Evolutionary conservation across 352 stramenopile species (phyloP).

Genomic region (Phytophthora syringae): DNA sequence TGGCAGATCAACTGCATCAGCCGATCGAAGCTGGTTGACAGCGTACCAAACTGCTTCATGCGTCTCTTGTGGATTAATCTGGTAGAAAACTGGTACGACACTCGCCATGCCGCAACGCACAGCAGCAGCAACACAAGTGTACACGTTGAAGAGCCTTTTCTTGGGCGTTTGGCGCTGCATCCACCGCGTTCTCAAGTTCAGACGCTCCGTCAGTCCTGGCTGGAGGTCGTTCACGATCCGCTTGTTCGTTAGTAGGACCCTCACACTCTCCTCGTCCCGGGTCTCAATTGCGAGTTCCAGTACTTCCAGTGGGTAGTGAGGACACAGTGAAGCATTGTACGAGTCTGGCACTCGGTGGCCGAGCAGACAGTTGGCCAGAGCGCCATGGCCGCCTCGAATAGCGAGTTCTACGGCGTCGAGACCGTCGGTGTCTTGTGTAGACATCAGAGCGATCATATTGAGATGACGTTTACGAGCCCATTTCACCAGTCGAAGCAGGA

Average conservation of each 20-base stretch:
- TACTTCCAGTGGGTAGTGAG: slow-evolving; percentile 17
- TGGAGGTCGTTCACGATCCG: not conserved
- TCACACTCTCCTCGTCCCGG: slow-evolving; percentile 5
- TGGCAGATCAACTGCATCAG: not conserved
- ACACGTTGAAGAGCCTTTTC: slow-evolving; percentile 22
- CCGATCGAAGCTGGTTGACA: slow-evolving; percentile 2
- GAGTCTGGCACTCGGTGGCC: not conserved
- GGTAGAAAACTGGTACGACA: slow-evolving; percentile 12
- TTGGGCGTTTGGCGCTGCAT: slow-evolving; percentile 4
- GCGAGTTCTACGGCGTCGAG: slow-evolving; percentile 13
- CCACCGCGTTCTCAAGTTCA: slow-evolving; percentile 20
- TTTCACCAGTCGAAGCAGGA: slow-evolving; percentile 15
- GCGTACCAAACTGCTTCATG: slow-evolving; percentile 15
- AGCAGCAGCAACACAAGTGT: slow-evolving; percentile 18
- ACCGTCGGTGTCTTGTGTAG: not conserved
- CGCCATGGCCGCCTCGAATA: slow-evolving; percentile 5
- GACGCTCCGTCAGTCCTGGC: slow-evolving; percentile 2
- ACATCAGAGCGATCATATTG: slow-evolving; percentile 18
- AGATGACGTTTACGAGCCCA: slow-evolving; percentile 6
- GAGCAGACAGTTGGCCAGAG: slow-evolving; percentile 9
- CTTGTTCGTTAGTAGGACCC: slow-evolving; percentile 12
- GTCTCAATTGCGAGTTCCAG: slow-evolving; percentile 18
- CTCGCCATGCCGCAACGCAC: slow-evolving; percentile 9
- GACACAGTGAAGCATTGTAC: slow-evolving; percentile 4
- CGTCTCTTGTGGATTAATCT: slow-evolving; percentile 17